These are phyloP conservation scores for Pseudogymnoascus pannorum DNA, from an alignment of 2,329 filamentous ascomycete genomes.

Conservation along the genomic window DNA sequence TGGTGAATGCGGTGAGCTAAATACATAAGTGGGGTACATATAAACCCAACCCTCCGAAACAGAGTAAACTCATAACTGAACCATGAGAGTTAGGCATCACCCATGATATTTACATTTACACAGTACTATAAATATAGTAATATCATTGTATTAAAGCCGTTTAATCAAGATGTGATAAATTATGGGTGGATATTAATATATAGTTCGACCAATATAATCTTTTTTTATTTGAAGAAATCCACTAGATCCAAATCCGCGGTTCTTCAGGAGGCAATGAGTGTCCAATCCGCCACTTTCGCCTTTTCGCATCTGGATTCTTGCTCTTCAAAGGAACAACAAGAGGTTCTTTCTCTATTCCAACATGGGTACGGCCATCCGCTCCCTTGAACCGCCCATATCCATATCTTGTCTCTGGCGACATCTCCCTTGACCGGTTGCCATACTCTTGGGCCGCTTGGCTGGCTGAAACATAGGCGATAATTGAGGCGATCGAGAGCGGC, in stretches of 20 bases:
- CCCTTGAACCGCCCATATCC: slow-evolving; percentile 46
- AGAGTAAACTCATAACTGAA: neutral
- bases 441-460: slow-evolving; percentile 36
- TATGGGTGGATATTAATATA: neutral
- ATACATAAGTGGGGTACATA: neutral
- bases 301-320: slow-evolving; percentile 17
- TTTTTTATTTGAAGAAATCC: neutral
- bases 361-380: slow-evolving; percentile 37
- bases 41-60: neutral
- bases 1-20: neutral
- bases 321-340: slow-evolving; percentile 32
- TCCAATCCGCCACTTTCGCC: slow-evolving; percentile 6
- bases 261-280: slow-evolving; percentile 11
- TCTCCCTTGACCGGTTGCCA: neutral
- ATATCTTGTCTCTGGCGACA: slow-evolving; percentile 25
- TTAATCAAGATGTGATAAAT: neutral
- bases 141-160: neutral
- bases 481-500: slow-evolving; percentile 43
- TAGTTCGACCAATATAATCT: no score
- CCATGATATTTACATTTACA: neutral
- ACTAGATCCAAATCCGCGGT: slow-evolving; percentile 18
- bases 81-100: no score
- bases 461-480: slow-evolving; percentile 41
- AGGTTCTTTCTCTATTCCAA: slow-evolving; percentile 45
- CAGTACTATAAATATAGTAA: neutral